Evolutionary conservation across 164 flowering plant genomes (phyloP).

Genomic region (Macadamia integrifolia): DNA sequence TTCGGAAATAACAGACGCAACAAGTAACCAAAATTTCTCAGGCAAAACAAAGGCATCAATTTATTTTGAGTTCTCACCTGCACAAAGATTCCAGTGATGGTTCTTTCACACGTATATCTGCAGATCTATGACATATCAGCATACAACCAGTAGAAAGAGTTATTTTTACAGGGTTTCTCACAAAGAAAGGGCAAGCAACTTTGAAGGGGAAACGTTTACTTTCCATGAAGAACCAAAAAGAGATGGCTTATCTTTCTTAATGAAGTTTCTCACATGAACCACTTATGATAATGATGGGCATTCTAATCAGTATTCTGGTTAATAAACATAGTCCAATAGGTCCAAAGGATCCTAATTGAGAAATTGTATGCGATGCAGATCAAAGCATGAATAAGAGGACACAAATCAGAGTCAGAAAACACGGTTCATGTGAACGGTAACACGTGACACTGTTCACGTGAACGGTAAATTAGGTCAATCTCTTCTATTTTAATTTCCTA

Average conservation of each 20-base stretch:
- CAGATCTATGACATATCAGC: slow-evolving; percentile 6
- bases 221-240: background rate
- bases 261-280: background rate
- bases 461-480: too few species aligned
- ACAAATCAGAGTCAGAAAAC: too few species aligned
- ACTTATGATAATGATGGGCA: background rate
- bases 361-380: too few species aligned
- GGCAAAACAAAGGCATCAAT: background rate
- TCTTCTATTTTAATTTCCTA: too few species aligned
- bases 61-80: slow-evolving; percentile 41
- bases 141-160: too few species aligned
- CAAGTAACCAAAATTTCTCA: background rate
- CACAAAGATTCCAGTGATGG: slow-evolving; percentile 79
- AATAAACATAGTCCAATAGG: background rate
- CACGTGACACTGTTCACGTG: too few species aligned
- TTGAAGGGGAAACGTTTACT: too few species aligned
- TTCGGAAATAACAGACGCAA: background rate
- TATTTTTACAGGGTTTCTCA: too few species aligned
- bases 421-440: too few species aligned
- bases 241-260: background rate
- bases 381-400: too few species aligned
- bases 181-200: too few species aligned
- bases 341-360: background rate
- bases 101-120: slow-evolving; percentile 94
- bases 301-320: background rate